Base-by-base conservation (phyloP, 176 grass and related monocot genomes). In the Leersia perrieri region DNA sequence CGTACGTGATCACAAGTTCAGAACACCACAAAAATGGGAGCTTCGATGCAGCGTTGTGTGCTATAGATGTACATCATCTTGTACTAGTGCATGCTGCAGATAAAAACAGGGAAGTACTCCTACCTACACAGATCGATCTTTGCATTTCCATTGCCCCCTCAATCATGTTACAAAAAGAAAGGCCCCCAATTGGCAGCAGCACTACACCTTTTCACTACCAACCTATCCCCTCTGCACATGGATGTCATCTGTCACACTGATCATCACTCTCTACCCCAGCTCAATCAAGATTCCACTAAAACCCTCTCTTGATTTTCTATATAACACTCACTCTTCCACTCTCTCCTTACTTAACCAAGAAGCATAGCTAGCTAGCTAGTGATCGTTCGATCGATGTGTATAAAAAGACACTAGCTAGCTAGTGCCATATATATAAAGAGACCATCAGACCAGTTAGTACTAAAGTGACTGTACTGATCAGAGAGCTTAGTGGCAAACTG, bases 101-200 rank as follows among this genome's bases (percentile, higher is more conserved):
- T 80, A 79, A 84, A 78, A 44, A 58, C 74, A 66, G 18, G n/a
- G 22, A 57, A 63, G 13, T 36, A 34, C 1, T 27, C 1, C 49
- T 53, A 53, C 49, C 18, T 53, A n/a, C 49, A 40, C 23, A 40
- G 55, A 22, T 53, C 3, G 20, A 51, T 51, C 53, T 62, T 15
- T 33, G 63, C 36, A 35, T 75, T 81, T 63, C 40, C 49, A 74
- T 71, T 18, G 28, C n/a, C 65, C 30, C 29, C n/a, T n/a, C 77
- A 89, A 82, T 89, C 58, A 89, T 89, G 66, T 65, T 66, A 81
- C 57, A 74, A 73, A 80, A 79, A 31, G 70, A 82, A 86, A 72
- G 20, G 34, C 26, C 51, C 38, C 81, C 51, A 89, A 75, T 85
- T 63, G 64, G 40, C 66, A 34, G 45, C 47, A 25, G 53, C n/a